A percentile compares a stretch with the other conserved stretches of the same genome.
These are phyloP conservation scores for Tilletia indica DNA, from an alignment of 1,284 basidiomycete species.

Conservation along the genomic window DNA sequence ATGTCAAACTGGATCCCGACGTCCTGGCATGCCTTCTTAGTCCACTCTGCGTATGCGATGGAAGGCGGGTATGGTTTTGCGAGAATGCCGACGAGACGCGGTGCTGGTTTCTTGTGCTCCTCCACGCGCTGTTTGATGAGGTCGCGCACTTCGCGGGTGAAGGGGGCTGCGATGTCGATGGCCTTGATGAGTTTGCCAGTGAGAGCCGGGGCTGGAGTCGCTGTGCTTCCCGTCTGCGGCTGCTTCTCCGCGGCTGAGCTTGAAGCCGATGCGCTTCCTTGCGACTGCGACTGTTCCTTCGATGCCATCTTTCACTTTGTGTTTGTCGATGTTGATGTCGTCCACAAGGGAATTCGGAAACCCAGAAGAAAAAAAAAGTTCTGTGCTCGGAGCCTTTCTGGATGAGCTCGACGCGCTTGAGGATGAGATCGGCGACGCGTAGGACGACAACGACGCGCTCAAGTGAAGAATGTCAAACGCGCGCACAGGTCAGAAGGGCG, in stretches of 20 bases:
- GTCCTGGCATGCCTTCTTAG: constrained; percentile 81
- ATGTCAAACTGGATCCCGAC: constrained; percentile 81
- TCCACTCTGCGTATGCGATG: constrained; percentile 88
- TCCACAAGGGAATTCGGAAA: too few relatives aligned
- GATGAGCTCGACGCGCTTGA: too few relatives aligned
- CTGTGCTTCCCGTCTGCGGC: not conserved
- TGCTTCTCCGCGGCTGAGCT: too few relatives aligned
- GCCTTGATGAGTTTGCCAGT: constrained; percentile 50
- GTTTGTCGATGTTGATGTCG: too few relatives aligned
- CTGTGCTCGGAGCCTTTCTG: too few relatives aligned
- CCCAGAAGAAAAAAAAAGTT: not conserved
- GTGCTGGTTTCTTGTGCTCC: constrained; percentile 53
- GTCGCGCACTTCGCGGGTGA: constrained; percentile 42
- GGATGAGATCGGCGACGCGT: not conserved
- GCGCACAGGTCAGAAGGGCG: constrained; percentile 8
- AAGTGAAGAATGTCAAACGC: not conserved
- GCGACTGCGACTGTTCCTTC: not conserved
- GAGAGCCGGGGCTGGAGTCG: not conserved
- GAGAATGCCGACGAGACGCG: constrained; percentile 87
- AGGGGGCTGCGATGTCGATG: constrained; percentile 47
- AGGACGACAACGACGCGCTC: not conserved
- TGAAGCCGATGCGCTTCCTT: too few relatives aligned
- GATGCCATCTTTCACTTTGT: too few relatives aligned
- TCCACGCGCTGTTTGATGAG: constrained; percentile 36
- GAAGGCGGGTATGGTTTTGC: constrained; percentile 83